Conservation (phyloP, 345 rosid genomes). For the Eucalyptus globulus region DNA sequence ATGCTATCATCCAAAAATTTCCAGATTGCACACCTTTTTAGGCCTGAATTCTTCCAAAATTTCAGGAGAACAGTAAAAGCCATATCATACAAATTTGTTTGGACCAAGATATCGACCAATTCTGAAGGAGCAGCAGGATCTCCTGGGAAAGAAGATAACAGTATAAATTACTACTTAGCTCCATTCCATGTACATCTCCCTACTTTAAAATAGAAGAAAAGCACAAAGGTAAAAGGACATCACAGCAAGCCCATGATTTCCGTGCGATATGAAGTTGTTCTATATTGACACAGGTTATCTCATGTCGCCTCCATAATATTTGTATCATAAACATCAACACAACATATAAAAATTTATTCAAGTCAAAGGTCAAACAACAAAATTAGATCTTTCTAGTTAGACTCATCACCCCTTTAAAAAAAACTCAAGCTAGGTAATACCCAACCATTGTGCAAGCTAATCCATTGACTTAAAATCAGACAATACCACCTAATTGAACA, state of each 20-base stretch:
- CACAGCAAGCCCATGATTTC: background rate
- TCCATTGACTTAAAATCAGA: background rate
- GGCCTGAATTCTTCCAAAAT: conserved; percentile 69
- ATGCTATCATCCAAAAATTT: background rate
- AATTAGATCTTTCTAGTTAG: background rate
- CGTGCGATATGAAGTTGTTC: background rate
- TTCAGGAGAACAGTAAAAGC: conserved; percentile 69
- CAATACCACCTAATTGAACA: background rate
- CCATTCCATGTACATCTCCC: background rate
- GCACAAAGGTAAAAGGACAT: background rate
- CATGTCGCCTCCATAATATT: background rate
- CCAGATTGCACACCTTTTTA: conserved; percentile 39
- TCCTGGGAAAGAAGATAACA: conserved; percentile 17
- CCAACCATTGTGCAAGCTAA: background rate
- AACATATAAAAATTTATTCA: background rate
- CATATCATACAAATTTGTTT: conserved; percentile 69
- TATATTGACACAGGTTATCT: background rate
- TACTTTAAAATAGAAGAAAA: background rate
- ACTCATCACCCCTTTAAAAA: background rate
- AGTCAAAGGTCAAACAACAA: background rate
- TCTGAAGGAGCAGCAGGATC: conserved; percentile 40
- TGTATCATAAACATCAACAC: background rate
- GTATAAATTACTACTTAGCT: background rate
- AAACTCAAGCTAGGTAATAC: background rate
- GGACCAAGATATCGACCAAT: conserved; percentile 74